Percentiles rank a stretch among this genome's conserved stretches.
Conservation (phyloP, 2,329 filamentous ascomycete genomes). For the Cercospora canescens region DNA sequence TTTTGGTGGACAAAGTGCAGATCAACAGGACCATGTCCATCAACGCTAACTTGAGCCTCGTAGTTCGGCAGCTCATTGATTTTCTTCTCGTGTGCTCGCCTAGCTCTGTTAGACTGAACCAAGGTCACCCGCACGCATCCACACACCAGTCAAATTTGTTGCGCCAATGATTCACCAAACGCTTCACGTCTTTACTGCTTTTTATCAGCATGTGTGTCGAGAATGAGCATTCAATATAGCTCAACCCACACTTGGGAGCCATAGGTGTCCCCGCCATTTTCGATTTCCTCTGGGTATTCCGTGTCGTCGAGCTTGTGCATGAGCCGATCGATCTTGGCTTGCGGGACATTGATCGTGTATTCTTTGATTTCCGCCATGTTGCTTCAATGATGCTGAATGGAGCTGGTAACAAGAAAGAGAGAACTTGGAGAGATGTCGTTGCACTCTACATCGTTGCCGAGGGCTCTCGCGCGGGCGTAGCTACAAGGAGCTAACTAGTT, state of each 20-base stretch:
- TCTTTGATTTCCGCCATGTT: conserved; percentile 18
- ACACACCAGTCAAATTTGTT: conserved; percentile 58
- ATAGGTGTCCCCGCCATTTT: conserved; percentile 54
- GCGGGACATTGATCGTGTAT: conserved; percentile 19
- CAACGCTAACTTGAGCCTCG: conserved; percentile 53
- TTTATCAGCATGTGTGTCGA: background rate
- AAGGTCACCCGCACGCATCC: background rate
- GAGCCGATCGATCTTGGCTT: conserved; percentile 18
- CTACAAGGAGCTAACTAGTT: background rate
- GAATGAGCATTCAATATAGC: background rate
- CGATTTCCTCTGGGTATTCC: conserved; percentile 16
- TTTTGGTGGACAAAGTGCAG: conserved; percentile 66
- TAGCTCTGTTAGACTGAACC: background rate
- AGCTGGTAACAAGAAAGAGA: background rate
- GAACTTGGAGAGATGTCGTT: background rate
- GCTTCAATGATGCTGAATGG: background rate
- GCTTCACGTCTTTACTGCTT: conserved; percentile 53
- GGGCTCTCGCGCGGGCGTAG: conserved; percentile 5
- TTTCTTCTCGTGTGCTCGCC: conserved; percentile 55
- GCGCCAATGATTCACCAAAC: conserved; percentile 59
- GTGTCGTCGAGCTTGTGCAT: conserved; percentile 16
- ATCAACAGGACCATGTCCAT: conserved; percentile 59
- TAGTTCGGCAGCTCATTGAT: conserved; percentile 64
- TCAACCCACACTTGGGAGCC: conserved; percentile 54
- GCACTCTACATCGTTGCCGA: background rate